Evolutionary conservation across 1,284 basidiomycete genomes (phyloP).

Genomic region (Ustilago cynodontis): DNA sequence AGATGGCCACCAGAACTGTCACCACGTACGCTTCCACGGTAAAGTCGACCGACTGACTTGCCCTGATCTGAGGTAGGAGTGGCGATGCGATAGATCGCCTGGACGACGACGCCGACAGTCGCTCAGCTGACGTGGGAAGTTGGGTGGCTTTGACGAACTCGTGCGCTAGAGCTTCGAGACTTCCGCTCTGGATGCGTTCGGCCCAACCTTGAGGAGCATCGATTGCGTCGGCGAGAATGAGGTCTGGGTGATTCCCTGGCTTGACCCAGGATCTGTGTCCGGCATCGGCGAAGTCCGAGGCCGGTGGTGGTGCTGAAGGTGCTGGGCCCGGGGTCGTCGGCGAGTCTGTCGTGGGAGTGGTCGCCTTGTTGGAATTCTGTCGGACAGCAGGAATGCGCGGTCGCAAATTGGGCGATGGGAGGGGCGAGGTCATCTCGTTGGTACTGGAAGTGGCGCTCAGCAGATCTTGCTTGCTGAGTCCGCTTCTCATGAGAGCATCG

Average conservation of each 20-base stretch:
- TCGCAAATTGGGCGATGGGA: conserved; percentile 27
- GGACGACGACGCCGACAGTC: not conserved
- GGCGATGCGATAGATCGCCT: conserved; percentile 24
- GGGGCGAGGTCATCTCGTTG: conserved; percentile 35
- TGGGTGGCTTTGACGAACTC: conserved; percentile 66
- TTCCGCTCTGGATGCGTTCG: conserved; percentile 57
- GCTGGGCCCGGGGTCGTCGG: conserved; percentile 13
- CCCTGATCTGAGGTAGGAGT: not conserved
- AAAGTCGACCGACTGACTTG: not conserved
- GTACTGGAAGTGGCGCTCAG: conserved; percentile 56
- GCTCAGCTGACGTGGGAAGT: conserved; percentile 16
- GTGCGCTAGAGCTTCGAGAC: conserved; percentile 58
- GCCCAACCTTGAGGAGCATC: conserved; percentile 53
- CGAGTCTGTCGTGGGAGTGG: not conserved
- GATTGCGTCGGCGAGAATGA: conserved; percentile 40
- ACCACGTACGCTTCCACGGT: conserved; percentile 24
- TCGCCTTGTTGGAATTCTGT: conserved; percentile 23
- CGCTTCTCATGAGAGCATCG: conserved; percentile 46
- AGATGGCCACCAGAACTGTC: conserved; percentile 18
- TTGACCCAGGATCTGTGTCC: conserved; percentile 47
- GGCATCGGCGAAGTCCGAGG: not conserved
- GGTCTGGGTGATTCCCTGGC: conserved; percentile 53
- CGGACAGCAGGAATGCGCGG: conserved; percentile 29
- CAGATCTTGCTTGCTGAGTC: conserved; percentile 59
- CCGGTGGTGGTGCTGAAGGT: not conserved